A percentile compares a stretch with the other conserved stretches of the same genome.
Conservation (phyloP, 2,329 filamentous ascomycete species). For the Arthrobotrys conoides region DNA sequence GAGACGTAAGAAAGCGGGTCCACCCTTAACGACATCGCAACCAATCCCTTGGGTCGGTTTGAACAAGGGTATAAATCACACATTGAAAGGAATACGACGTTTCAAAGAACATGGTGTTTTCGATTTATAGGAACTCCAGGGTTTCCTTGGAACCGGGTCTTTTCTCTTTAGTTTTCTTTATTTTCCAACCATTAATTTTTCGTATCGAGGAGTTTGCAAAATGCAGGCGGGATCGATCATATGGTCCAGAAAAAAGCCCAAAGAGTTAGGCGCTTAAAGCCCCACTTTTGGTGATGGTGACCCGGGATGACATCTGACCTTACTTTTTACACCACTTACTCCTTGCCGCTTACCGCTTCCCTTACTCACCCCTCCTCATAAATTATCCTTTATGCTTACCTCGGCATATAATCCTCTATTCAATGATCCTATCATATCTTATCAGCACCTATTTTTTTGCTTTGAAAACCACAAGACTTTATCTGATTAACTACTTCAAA, state of each 20-base stretch:
- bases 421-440: slow-evolving; percentile 4
- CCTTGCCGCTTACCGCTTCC: slow-evolving; percentile 21
- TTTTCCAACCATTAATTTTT: slow-evolving; percentile 1
- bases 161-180: not conserved
- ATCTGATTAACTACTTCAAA: not conserved
- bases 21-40: slow-evolving; percentile 28
- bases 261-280: slow-evolving; percentile 49
- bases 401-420: slow-evolving; percentile 41
- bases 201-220: slow-evolving; percentile 4
- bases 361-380: slow-evolving; percentile 11
- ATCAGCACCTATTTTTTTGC: slow-evolving; percentile 2
- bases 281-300: slow-evolving; percentile 48
- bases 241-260: slow-evolving; percentile 29
- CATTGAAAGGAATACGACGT: slow-evolving; percentile 1
- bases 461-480: not conserved
- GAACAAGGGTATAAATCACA: slow-evolving; percentile 25
- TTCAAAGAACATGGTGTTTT: slow-evolving; percentile 9
- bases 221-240: slow-evolving; percentile 31
- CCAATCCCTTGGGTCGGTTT: slow-evolving; percentile 41
- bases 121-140: slow-evolving; percentile 5
- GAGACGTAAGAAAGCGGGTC: slow-evolving; percentile 29
- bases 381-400: slow-evolving; percentile 15
- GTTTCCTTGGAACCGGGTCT: slow-evolving; percentile 14
- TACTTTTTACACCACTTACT: slow-evolving; percentile 21
- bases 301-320: slow-evolving; percentile 48